Base-by-base conservation (phyloP, 495 filamentous ascomycete species). In the Entonaema liquescens region DNA sequence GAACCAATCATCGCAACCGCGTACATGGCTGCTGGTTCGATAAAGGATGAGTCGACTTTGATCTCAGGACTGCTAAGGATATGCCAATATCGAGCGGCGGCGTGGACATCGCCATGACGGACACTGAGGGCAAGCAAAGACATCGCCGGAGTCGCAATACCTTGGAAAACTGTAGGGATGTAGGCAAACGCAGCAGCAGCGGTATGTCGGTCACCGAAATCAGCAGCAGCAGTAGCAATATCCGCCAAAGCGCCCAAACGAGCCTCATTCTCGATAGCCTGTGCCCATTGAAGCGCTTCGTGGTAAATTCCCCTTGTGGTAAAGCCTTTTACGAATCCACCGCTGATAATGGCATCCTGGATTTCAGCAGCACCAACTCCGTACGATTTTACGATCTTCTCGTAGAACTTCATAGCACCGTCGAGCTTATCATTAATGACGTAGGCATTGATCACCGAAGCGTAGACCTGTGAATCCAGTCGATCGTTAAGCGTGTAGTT, bases 1-100 rank as follows among this genome's bases (percentile, higher is more conserved):
- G 90, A 91, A 68, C 89, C 91, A 75, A 97, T 87, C 76, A 96
- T 83, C 60, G 92, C 92, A 36, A 95, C 86, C 57, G 90, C 87
- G 78, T 93, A 97, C 92, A 95, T 94, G 52, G 91, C 86, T 11
- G 93, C 90, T 29, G 93, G 90, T 81, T 96, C 93, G 58, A 97
- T 87, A 81, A 96, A 91, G 31, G 89, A 82, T 67, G 86, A 74
- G 38, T 88, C 84, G 44, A 88, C 85, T 62, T 83, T 79, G 42
- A 81, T 65, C 78, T 87, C 86, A 35, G 88, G 84, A 25, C 80
- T 84, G 66, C 81, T 89, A 33, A 98, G 80, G 65, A 91, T 82
- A 52, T 86, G 83, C 92, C 93, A 97, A 79, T 93, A 91, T 60
- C 87, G 80, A 62, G 90, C 84, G 65, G 94, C 94, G 58, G 86